These are phyloP conservation scores for Sporothrix inflata DNA, from an alignment of 2,329 filamentous ascomycete species.

Conservation along the genomic window DNA sequence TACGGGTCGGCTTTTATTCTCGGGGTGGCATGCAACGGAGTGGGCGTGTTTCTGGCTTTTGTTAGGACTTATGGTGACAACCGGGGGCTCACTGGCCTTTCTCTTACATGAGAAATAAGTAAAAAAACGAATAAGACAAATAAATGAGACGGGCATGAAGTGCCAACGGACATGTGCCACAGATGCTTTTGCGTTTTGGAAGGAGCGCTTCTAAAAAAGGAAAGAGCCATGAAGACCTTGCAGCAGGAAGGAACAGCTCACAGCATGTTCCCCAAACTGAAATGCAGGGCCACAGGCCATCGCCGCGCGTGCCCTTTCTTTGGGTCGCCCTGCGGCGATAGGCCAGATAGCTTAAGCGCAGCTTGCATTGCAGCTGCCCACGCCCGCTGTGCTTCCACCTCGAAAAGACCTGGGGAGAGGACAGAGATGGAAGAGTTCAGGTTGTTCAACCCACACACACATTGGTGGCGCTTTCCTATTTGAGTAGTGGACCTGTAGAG, in stretches of 20 bases:
- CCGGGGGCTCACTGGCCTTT: background rate
- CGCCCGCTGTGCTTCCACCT: background rate
- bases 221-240: background rate
- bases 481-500: background rate
- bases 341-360: background rate
- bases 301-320: background rate
- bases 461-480: conserved; percentile 12
- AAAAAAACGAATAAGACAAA: background rate
- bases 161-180: background rate
- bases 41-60: background rate
- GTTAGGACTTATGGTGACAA: background rate
- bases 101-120: conserved; percentile 7
- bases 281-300: background rate
- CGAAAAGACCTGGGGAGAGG: background rate
- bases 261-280: background rate
- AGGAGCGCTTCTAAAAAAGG: background rate
- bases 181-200: background rate
- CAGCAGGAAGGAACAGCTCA: background rate
- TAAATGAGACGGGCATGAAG: background rate
- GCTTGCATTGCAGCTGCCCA: background rate
- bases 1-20: background rate
- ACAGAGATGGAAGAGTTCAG: background rate
- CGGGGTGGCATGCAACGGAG: background rate
- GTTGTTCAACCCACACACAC: background rate
- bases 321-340: conserved; percentile 1